These are phyloP conservation scores for Fibroporia radiculosa DNA, from an alignment of 768 basidiomycete genomes.

Conservation along the genomic window DNA sequence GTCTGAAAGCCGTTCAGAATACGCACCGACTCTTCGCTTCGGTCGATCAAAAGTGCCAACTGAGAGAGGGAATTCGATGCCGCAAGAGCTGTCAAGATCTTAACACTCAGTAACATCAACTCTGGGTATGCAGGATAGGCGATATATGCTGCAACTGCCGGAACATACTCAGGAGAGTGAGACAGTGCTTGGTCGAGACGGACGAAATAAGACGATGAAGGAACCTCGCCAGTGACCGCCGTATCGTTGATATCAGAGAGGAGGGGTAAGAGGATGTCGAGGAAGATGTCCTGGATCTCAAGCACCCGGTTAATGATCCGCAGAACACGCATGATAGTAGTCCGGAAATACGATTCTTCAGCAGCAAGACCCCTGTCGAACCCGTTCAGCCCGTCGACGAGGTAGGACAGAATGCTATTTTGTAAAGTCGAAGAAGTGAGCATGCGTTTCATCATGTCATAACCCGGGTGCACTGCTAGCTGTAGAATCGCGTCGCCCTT, in stretches of 20 bases:
- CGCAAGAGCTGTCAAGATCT: conserved; percentile 64
- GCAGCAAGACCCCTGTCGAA: conserved; percentile 64
- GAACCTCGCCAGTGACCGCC: conserved; percentile 43
- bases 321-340: conserved; percentile 72
- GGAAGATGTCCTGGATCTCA: conserved; percentile 82
- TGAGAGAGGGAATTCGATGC: conserved; percentile 61
- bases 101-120: conserved; percentile 68
- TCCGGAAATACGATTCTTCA: conserved; percentile 64
- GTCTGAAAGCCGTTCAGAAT: conserved; percentile 75
- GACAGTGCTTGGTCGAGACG: conserved; percentile 70
- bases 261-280: conserved; percentile 79
- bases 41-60: conserved; percentile 70
- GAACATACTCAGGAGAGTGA: conserved; percentile 63
- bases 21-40: conserved; percentile 77
- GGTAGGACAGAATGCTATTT: conserved; percentile 63
- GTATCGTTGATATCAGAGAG: conserved; percentile 59
- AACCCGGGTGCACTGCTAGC: conserved; percentile 74
- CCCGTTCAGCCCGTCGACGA: conserved; percentile 73
- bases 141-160: conserved; percentile 78
- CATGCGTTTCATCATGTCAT: conserved; percentile 74
- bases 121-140: conserved; percentile 64
- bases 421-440: conserved; percentile 70
- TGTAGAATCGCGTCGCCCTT: conserved; percentile 48
- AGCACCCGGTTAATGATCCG: conserved; percentile 76
- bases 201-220: conserved; percentile 63